Percentiles rank a stretch among this genome's conserved stretches.
Evolutionary conservation across 2,329 filamentous ascomycete genomes (phyloP).

Genomic region (Penicillium nordicum): DNA sequence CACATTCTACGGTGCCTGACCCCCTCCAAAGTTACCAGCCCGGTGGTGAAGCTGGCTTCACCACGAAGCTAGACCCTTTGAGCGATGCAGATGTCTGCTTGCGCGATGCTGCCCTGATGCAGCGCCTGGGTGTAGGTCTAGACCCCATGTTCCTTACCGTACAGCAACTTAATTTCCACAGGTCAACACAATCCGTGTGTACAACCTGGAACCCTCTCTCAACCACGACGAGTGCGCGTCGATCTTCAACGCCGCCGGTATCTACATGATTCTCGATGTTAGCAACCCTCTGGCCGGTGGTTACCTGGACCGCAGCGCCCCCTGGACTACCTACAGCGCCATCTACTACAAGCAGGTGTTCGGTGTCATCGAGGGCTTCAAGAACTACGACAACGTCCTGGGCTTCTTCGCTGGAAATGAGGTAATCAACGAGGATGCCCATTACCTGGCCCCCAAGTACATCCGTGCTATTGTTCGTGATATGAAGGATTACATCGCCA

Average conservation of each 20-base stretch:
- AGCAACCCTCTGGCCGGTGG: slow-evolving; percentile 58
- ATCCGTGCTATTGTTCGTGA: slow-evolving; percentile 63
- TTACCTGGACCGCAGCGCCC: slow-evolving; percentile 55
- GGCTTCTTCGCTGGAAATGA: slow-evolving; percentile 68
- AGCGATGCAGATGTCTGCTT: slow-evolving; percentile 57
- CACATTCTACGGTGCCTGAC: slow-evolving; percentile 1
- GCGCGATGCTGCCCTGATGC: slow-evolving; percentile 62
- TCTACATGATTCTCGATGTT: slow-evolving; percentile 65
- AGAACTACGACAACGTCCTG: slow-evolving; percentile 62
- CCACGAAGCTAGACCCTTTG: slow-evolving; percentile 53
- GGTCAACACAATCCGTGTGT: slow-evolving; percentile 63
- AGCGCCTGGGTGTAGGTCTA: slow-evolving; percentile 54
- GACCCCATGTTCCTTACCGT: background rate
- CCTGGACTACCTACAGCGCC: slow-evolving; percentile 53
- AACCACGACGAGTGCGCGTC: slow-evolving; percentile 61
- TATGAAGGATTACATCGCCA: slow-evolving; percentile 64
- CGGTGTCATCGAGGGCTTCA: slow-evolving; percentile 64
- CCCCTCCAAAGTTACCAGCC: slow-evolving; percentile 55
- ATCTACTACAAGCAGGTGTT: slow-evolving; percentile 59
- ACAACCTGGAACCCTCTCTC: slow-evolving; percentile 59
- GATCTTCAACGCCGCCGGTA: slow-evolving; percentile 64
- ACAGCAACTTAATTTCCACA: slow-evolving; percentile 19
- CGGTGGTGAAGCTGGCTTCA: slow-evolving; percentile 58
- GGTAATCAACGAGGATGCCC: slow-evolving; percentile 62
- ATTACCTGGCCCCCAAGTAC: slow-evolving; percentile 54